Percentiles rank a stretch among this genome's conserved stretches.
phyloP scores from a whole-genome alignment of 805 yeast species.

The Lachancea sp. region DNA sequence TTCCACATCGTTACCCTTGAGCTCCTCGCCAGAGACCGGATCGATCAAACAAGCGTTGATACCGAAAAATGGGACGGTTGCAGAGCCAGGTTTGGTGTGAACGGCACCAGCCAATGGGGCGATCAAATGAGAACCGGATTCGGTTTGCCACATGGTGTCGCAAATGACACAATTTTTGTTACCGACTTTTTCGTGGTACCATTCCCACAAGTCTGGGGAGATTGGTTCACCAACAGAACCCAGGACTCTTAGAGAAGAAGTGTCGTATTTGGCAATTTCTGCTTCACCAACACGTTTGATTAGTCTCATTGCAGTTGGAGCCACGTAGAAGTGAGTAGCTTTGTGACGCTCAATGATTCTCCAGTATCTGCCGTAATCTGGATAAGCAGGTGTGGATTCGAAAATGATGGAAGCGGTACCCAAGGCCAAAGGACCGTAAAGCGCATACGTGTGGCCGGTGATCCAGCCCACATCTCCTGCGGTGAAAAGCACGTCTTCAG shows the following conservation, averaged over 20 bases:
- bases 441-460: conserved; percentile 94
- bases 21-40: conserved; percentile 83
- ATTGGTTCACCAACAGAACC: conserved; percentile 99
- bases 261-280: conserved; percentile 72
- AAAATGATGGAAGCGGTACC: conserved; percentile 92
- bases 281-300: conserved; percentile 85
- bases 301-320: conserved; percentile 95
- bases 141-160: conserved; percentile 99
- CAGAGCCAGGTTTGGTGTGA: conserved; percentile 96
- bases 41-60: conserved; percentile 85
- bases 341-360: conserved; percentile 85
- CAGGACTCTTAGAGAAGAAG: conserved; percentile 79
- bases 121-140: conserved; percentile 91
- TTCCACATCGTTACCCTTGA: conserved; percentile 83
- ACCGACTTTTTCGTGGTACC: conserved; percentile 94
- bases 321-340: conserved; percentile 95
- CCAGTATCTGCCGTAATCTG: conserved; percentile 94
- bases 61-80: conserved; percentile 95
- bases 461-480: conserved; percentile 99
- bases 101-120: conserved; percentile 93
- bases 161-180: conserved; percentile 81
- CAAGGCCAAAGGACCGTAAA: conserved; percentile 83
- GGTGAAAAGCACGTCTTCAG: conserved; percentile 82
- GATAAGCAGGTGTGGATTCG: conserved; percentile 97
- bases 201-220: conserved; percentile 96